Percentiles rank a stretch among this genome's conserved stretches.
Evolutionary conservation across 225 moss, liverwort and hornwort species (phyloP).

Genomic region (Ulota crispa): DNA sequence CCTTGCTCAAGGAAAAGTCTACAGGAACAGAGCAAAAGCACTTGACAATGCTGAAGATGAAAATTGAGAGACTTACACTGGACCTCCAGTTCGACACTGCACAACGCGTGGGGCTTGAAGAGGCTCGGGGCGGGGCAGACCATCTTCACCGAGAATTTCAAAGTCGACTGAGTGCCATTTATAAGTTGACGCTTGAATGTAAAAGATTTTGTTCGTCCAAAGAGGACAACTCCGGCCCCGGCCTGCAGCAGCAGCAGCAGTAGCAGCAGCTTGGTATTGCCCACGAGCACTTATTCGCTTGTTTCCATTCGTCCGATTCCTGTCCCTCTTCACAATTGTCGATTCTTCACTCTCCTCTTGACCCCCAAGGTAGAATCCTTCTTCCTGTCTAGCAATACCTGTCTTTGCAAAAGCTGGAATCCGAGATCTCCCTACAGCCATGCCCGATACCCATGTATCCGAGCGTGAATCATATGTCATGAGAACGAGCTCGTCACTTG

Average conservation of each 20-base stretch:
- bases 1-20: not conserved
- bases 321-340: slow-evolving; percentile 12
- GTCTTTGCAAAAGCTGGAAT: slow-evolving; percentile 41
- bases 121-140: slow-evolving; percentile 25
- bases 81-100: slow-evolving; percentile 51
- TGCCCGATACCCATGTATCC: slow-evolving; percentile 48
- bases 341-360: slow-evolving; percentile 49
- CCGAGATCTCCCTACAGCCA: slow-evolving; percentile 38
- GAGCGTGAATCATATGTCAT: slow-evolving; percentile 55
- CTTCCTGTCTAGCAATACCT: slow-evolving; percentile 38
- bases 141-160: slow-evolving; percentile 34
- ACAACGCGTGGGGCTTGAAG: slow-evolving; percentile 49
- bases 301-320: slow-evolving; percentile 2
- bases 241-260: not conserved
- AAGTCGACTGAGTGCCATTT: slow-evolving; percentile 59
- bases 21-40: not conserved
- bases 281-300: slow-evolving; percentile 11
- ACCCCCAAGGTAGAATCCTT: slow-evolving; percentile 56
- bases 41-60: not conserved
- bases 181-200: slow-evolving; percentile 38
- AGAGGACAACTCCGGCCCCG: slow-evolving; percentile 14
- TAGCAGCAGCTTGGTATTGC: slow-evolving; percentile 1
- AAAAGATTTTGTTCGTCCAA: slow-evolving; percentile 56
- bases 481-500: slow-evolving; percentile 48
- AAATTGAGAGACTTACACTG: slow-evolving; percentile 34